phyloP scores from a whole-genome alignment of 331 rosid genomes.

The Malus hybrid region DNA sequence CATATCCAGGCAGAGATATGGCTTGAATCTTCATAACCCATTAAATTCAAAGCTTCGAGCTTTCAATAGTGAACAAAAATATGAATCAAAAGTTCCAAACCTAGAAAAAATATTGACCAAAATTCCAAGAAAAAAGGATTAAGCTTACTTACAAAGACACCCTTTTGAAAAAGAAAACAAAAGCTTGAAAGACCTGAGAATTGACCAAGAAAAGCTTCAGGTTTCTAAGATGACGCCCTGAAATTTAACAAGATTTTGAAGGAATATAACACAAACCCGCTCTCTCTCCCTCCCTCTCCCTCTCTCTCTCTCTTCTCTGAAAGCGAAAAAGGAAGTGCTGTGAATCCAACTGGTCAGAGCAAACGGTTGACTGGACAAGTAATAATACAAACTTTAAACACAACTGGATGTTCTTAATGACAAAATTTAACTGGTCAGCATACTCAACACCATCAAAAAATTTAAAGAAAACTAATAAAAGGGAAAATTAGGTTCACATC shows the following conservation, averaged over 20 bases:
- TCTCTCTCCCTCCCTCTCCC: neutral
- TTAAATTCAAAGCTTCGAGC: neutral
- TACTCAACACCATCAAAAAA: no score
- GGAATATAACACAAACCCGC: neutral
- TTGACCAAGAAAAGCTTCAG: conserved; percentile 5
- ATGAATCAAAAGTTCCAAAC: neutral
- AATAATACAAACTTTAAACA: neutral
- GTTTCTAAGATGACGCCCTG: neutral
- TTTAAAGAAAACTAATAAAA: no score
- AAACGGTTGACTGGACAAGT: conserved; percentile 5
- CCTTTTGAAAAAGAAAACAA: neutral
- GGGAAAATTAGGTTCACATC: no score
- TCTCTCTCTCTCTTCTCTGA: neutral
- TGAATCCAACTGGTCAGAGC: neutral
- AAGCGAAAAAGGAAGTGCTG: neutral
- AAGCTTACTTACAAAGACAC: neutral
- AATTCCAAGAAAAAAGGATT: neutral
- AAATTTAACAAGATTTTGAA: neutral
- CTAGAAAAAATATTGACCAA: neutral
- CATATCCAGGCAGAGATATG: neutral
- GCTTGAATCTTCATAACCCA: neutral
- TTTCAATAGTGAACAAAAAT: neutral
- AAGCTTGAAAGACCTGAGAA: neutral
- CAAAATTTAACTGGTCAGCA: neutral
- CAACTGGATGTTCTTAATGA: neutral